Conservation (phyloP, 768 basidiomycete genomes). For the Amanita phalloides region DNA sequence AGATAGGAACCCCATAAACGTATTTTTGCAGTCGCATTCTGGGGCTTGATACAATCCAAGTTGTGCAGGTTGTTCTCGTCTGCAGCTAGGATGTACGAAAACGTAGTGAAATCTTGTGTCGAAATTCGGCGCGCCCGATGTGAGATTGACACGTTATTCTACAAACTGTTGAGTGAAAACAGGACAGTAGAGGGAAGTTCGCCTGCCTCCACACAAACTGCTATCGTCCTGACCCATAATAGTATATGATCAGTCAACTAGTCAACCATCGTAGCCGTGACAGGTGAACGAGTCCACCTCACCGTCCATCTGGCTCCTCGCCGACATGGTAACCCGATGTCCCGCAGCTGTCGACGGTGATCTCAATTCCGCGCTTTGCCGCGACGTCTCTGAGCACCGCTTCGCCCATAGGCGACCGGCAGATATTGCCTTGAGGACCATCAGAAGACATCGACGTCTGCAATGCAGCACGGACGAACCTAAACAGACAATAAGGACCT, state of each 20-base stretch:
- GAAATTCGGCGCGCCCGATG: conserved; percentile 60
- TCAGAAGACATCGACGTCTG: background rate
- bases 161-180: background rate
- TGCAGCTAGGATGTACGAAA: conserved; percentile 81
- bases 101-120: conserved; percentile 56
- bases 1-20: conserved; percentile 76
- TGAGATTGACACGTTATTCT: conserved; percentile 67
- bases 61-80: conserved; percentile 67
- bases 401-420: conserved; percentile 89
- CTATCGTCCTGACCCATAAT: conserved; percentile 41
- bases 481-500: conserved; percentile 68
- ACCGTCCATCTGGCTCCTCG: conserved; percentile 80
- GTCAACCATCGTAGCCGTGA: background rate
- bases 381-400: conserved; percentile 71
- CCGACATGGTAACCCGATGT: conserved; percentile 80
- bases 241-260: background rate
- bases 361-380: conserved; percentile 49
- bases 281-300: background rate
- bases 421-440: conserved; percentile 59
- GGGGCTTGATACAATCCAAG: conserved; percentile 39
- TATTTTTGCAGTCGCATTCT: conserved; percentile 49
- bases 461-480: conserved; percentile 17
- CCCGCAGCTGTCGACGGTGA: conserved; percentile 75
- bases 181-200: background rate
- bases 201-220: conserved; percentile 61